Base-by-base conservation (phyloP, 2,329 filamentous ascomycete genomes). In the Talaromyces amestolkiae region DNA sequence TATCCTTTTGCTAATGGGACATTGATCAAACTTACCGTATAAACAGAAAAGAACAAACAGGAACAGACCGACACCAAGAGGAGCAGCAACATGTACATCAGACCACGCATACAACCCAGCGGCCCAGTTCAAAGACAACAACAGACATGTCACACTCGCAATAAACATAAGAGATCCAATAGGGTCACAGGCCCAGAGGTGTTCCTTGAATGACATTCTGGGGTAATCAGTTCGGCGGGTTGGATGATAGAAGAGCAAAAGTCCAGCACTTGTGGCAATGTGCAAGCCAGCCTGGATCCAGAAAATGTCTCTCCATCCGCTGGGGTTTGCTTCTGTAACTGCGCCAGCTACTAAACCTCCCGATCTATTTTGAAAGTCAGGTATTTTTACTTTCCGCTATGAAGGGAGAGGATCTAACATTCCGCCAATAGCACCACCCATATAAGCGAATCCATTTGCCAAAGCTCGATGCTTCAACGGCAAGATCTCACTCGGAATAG, bases 211-310 rank as follows among this genome's bases (percentile, higher is more conserved):
- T 9, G 63, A 53, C 58, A 53, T 61, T 43, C 35, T 51, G 6
- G 56, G 43, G 41, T 65, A 65, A 10, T 61, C 63, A 8, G 39
- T 49, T n/a, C 56, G 39, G 9, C 33, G 43, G n/a, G 24, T 43
- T 13, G 63, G 63, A 11, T 65, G 63, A n/a, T 65, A 65, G 35
- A 65, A 65, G 9, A 65, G 15, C 13, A 65, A 47, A 19, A 65
- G 51, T 19, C 63, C 63, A 35, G 63, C 63, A 45, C 56, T 60
- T 13, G 63, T 65, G 9, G 41, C 43, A 27, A 65, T 9, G 33
- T 65, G 63, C 31, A 65, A 58, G n/a, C 41, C 56, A n/a, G 63
- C 63, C 45, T 65, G 63, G 3, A 65, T 65, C 63, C 63, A 65
- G 43, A 65, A 65, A 19, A 65, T 65, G 27, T 65, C 54, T 61